Evolutionary conservation across 257 asterid genomes (phyloP).

Genomic region (Fraxinus cuspidata): DNA sequence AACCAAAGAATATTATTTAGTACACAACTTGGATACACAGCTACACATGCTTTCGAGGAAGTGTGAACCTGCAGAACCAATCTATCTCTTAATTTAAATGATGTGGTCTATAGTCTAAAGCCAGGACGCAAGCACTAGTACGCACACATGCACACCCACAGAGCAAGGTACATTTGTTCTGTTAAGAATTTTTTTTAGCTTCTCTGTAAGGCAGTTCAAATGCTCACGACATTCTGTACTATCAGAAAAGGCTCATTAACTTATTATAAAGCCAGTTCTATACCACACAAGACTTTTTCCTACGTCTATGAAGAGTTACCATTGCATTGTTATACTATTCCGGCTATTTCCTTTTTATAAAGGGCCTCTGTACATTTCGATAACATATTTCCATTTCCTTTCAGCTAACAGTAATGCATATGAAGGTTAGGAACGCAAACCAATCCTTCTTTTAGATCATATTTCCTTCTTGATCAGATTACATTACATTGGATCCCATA

Average conservation of each 20-base stretch:
- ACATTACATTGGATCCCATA: background rate
- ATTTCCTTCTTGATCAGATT: background rate
- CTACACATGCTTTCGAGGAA: slow-evolving; percentile 75
- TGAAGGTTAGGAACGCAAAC: background rate
- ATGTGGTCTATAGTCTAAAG: background rate
- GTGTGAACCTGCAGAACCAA: slow-evolving; percentile 65
- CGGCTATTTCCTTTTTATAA: background rate
- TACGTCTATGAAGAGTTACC: background rate
- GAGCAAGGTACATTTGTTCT: background rate
- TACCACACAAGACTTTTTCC: background rate
- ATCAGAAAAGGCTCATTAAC: background rate
- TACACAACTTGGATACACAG: slow-evolving; percentile 79
- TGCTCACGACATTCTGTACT: background rate
- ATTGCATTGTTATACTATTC: background rate
- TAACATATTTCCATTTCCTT: background rate
- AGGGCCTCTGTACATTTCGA: background rate
- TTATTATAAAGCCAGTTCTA: background rate
- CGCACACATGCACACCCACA: background rate
- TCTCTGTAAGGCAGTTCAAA: background rate
- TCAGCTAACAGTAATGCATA: background rate
- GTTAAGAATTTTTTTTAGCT: background rate
- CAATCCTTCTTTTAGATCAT: background rate
- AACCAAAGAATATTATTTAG: slow-evolving; percentile 91
- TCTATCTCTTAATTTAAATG: slow-evolving; percentile 12
- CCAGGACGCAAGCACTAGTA: background rate